Evolutionary conservation across 257 asterid species (phyloP).

Genomic region (Fraxinus americana): DNA sequence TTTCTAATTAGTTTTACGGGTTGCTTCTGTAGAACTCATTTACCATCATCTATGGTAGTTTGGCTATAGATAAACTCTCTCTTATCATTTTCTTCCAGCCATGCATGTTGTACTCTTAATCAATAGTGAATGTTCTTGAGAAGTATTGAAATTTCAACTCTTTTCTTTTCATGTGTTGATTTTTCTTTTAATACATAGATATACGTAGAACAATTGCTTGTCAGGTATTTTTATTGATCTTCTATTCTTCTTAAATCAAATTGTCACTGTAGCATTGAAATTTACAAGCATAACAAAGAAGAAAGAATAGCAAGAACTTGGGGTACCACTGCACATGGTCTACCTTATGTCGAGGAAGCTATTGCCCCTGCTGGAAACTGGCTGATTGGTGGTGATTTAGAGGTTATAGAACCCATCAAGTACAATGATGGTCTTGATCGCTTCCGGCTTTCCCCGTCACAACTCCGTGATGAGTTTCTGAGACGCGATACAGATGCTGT

Average conservation of each 20-base stretch:
- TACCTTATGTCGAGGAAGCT: constrained; percentile 80
- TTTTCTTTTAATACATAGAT: background rate
- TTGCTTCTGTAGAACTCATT: background rate
- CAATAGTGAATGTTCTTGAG: background rate
- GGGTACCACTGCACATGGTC: constrained; percentile 90
- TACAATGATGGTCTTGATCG: constrained; percentile 78
- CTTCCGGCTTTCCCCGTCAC: constrained; percentile 82
- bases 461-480: constrained; percentile 72
- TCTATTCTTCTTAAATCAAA: background rate
- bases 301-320: constrained; percentile 91
- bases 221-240: background rate
- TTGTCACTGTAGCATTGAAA: constrained; percentile 59
- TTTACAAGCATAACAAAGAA: constrained; percentile 92
- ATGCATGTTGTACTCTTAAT: too few relatives aligned
- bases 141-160: background rate
- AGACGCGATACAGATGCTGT: constrained; percentile 87
- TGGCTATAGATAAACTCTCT: too few relatives aligned
- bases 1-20: background rate
- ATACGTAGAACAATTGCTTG: background rate
- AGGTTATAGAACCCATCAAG: constrained; percentile 71
- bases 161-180: background rate
- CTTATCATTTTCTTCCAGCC: too few relatives aligned
- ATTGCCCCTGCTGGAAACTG: constrained; percentile 76
- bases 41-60: too few relatives aligned
- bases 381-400: constrained; percentile 90